phyloP scores from a whole-genome alignment of 2,329 filamentous ascomycete species.

The Aspergillus glaucus region DNA sequence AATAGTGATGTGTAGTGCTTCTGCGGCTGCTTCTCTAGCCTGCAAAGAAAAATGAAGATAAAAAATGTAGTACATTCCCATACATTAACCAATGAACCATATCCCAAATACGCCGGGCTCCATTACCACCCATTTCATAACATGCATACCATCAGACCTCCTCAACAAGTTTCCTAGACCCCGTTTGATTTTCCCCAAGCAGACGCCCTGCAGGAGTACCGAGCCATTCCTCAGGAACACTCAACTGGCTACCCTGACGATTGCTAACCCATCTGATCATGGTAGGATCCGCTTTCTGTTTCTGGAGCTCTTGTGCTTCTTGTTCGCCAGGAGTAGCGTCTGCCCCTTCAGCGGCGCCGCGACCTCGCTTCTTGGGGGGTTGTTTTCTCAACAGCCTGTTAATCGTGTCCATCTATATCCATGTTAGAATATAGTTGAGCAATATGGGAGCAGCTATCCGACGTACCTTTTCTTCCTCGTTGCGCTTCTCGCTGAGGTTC shows the following conservation, averaged over 20 bases:
- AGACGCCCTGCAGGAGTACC: constrained; percentile 37
- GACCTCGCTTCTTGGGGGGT: constrained; percentile 52
- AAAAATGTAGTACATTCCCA: background rate
- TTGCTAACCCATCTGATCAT: constrained; percentile 43
- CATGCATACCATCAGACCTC: constrained; percentile 23
- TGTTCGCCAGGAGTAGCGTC: constrained; percentile 37
- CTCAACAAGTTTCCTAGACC: constrained; percentile 30
- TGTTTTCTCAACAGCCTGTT: constrained; percentile 62
- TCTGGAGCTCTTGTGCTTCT: constrained; percentile 31
- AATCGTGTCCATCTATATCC: constrained; percentile 56
- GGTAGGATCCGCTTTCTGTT: constrained; percentile 37
- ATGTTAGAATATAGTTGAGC: background rate
- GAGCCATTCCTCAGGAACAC: constrained; percentile 44
- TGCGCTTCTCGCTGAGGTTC: constrained; percentile 69
- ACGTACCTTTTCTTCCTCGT: constrained; percentile 70
- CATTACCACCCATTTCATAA: constrained; percentile 5
- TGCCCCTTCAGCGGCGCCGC: constrained; percentile 41
- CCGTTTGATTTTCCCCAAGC: constrained; percentile 25
- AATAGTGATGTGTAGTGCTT: too few relatives aligned
- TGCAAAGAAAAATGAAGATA: too few relatives aligned
- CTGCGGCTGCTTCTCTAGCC: too few relatives aligned
- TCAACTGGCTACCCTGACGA: constrained; percentile 35
- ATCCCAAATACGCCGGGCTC: constrained; percentile 18
- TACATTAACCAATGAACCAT: constrained; percentile 1
- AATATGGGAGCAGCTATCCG: background rate